Evolutionary conservation across 1,284 basidiomycete species (phyloP).

Genomic region (Trametes hirsuta): DNA sequence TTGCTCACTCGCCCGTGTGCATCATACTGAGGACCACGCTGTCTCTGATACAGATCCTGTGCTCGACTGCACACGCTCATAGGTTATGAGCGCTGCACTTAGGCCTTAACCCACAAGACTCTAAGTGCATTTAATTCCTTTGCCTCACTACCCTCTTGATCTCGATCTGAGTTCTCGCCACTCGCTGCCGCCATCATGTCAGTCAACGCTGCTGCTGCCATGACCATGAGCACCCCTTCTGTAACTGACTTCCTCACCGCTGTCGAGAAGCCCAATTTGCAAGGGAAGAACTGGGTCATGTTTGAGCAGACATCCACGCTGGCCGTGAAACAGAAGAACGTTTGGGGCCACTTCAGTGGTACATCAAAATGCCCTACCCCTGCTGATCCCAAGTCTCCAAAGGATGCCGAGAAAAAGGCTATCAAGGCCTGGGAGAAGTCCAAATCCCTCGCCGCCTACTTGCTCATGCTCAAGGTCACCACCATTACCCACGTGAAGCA

Average conservation of each 20-base stretch:
- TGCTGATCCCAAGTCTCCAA: background rate
- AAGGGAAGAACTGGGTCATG: conserved; percentile 11
- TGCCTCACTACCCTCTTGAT: background rate
- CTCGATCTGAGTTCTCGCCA: no score
- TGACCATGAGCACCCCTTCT: background rate
- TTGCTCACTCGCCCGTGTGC: no score
- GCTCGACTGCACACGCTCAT: background rate
- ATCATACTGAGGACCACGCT: no score
- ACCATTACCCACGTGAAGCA: conserved; percentile 11
- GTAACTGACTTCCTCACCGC: conserved; percentile 7
- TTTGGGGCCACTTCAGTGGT: conserved; percentile 10
- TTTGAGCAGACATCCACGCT: conserved; percentile 11
- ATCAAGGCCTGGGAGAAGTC: conserved; percentile 9
- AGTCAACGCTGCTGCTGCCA: background rate
- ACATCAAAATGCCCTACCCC: background rate
- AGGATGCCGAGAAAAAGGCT: background rate
- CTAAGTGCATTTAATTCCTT: background rate
- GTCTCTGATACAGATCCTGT: no score
- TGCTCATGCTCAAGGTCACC: conserved; percentile 13
- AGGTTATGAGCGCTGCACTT: conserved; percentile 14
- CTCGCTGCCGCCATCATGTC: no score
- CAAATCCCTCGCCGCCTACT: conserved; percentile 8
- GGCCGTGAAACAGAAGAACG: conserved; percentile 11
- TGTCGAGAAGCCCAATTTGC: conserved; percentile 8
- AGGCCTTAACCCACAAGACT: conserved; percentile 8